Evolutionary conservation across 768 basidiomycete species (phyloP), one percentile per base, ranked within the genome.

Genomic region (Collybia mongolica): DNA sequence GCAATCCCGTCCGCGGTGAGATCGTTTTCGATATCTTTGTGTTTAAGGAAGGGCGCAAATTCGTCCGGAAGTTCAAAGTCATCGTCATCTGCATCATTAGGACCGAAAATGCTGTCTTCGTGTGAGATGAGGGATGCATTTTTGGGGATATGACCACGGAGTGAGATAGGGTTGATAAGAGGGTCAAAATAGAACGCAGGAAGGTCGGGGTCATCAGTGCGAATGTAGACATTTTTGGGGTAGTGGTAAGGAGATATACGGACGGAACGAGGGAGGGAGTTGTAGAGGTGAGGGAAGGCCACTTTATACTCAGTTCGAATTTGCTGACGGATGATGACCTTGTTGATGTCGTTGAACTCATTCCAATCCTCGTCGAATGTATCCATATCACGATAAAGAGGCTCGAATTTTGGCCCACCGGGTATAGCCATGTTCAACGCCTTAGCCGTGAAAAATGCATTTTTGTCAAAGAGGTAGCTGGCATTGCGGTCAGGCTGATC

Each of bases 171-270:
- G 65, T 99, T 98, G 69, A 99, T 97, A 59, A 98, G 83, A 2
- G 96, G 95, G 67, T 98, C 97, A 64, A 97, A 99, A 72, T 98
- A 98, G 74, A 98, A 99, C 0, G 97, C 94, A 11, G 96, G 96
- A 17, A 99, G 80, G 72, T 99, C 96, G n/a, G 97, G 97, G 63
- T 99, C 95, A 54, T 99, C 97, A 28, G 95, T 98, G 52, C 95
- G 92, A 68, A 99, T 98, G 71, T 98, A 99, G 46, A 99, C 94
- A 65, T 92, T 98, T 77, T 98, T 98, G 20, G 94, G 91, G 22
- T 76, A 76, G 64, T 99, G 97, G 67, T 98, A 98, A 9, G 88
- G 82, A 17, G 91, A 89, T 47, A 99, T 87, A 47, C 82, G 88
- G 48, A 99, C 94, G 20, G 93, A 92, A 26, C 96, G 90, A 40